These are phyloP conservation scores for Trypanosoma scelopori DNA, from an alignment of 208 protist species.

Conservation along the genomic window DNA sequence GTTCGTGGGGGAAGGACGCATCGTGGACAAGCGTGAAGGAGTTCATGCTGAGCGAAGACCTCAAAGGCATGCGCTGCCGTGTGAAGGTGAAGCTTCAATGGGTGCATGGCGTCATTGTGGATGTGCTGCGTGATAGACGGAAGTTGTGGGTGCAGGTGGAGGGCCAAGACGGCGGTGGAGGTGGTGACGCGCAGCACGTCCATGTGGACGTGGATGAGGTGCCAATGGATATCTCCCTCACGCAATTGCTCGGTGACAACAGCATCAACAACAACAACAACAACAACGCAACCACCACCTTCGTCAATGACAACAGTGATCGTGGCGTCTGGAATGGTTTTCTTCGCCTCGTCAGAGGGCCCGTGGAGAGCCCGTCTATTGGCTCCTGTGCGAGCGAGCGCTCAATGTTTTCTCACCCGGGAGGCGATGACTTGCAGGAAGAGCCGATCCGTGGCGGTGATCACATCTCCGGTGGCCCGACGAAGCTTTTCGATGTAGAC, in stretches of 20 bases:
- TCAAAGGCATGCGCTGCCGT: slow-evolving; percentile 71
- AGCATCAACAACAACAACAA: slow-evolving; percentile 16
- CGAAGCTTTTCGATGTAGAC: slow-evolving; percentile 59
- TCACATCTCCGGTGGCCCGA: slow-evolving; percentile 18
- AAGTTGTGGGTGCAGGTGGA: slow-evolving; percentile 76
- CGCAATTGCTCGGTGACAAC: not conserved
- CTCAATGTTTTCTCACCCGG: not conserved
- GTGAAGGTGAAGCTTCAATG: slow-evolving; percentile 48
- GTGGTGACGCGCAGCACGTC: not conserved
- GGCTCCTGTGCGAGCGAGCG: not conserved
- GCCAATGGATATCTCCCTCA: not conserved
- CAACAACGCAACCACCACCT: not conserved
- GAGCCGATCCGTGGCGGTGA: not conserved
- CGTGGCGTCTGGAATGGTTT: not conserved
- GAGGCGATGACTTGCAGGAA: slow-evolving; percentile 13
- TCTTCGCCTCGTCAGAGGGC: too few relatives aligned
- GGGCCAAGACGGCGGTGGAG: slow-evolving; percentile 22
- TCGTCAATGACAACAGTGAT: too few relatives aligned
- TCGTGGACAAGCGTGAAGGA: slow-evolving; percentile 69
- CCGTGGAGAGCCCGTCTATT: too few relatives aligned
- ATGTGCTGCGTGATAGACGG: slow-evolving; percentile 44
- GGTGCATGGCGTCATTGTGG: slow-evolving; percentile 72
- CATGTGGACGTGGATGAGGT: not conserved
- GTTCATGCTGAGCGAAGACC: slow-evolving; percentile 67
- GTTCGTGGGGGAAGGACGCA: slow-evolving; percentile 48